Evolutionary conservation across 441 rosid species (phyloP).

Genomic region (Adansonia grandidieri): DNA sequence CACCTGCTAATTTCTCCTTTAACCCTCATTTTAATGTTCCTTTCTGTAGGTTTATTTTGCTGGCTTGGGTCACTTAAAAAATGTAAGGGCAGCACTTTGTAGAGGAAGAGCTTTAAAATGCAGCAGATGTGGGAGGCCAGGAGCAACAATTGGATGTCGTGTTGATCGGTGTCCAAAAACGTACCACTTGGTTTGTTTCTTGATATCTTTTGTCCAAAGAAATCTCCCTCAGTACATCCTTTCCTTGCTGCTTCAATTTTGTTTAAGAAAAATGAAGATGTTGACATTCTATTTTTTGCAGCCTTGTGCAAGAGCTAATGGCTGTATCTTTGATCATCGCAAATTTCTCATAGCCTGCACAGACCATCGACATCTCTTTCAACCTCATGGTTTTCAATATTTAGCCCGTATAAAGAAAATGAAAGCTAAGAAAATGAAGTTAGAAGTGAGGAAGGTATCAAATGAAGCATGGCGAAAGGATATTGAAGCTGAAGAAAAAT

Average conservation of each 20-base stretch:
- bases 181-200: constrained; percentile 85
- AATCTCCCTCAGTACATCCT: constrained; percentile 20
- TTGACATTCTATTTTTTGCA: constrained; percentile 40
- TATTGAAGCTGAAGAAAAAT: constrained; percentile 94
- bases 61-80: constrained; percentile 94
- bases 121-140: constrained; percentile 95
- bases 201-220: constrained; percentile 18
- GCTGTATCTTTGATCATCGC: constrained; percentile 97
- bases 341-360: constrained; percentile 99
- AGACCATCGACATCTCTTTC: constrained; percentile 85
- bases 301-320: constrained; percentile 41
- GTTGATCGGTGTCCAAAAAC: constrained; percentile 99
- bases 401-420: constrained; percentile 65
- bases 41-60: constrained; percentile 91
- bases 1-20: constrained; percentile 23
- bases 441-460: constrained; percentile 73
- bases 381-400: constrained; percentile 72
- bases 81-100: constrained; percentile 74
- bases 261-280: constrained; percentile 22
- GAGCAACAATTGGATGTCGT: constrained; percentile 99
- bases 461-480: constrained; percentile 93
- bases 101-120: constrained; percentile 64
- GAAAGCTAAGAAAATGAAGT: constrained; percentile 81
- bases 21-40: constrained; percentile 30
- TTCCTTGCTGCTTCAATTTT: constrained; percentile 25